Conservation (phyloP, 1,284 basidiomycete genomes). For the Phellopilus nigrolimitatus region DNA sequence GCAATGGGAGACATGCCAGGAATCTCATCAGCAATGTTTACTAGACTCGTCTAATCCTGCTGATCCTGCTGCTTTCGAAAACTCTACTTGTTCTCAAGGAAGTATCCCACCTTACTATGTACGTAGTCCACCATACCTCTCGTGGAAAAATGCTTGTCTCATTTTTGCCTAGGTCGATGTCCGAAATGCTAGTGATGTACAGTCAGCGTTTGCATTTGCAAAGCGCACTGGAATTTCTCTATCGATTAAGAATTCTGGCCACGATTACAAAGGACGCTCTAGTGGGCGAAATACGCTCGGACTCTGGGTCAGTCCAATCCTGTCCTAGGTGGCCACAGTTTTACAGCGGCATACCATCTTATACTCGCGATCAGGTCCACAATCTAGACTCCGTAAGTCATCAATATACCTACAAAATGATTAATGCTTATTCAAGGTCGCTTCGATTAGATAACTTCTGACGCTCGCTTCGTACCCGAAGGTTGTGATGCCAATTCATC, state of each 20-base stretch:
- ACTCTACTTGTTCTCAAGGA: constrained; percentile 27
- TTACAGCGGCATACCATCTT: not conserved
- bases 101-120: constrained; percentile 32
- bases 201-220: constrained; percentile 32
- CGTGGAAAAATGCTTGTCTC: no score
- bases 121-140: no score
- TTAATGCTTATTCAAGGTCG: not conserved
- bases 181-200: constrained; percentile 28
- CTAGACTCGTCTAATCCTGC: constrained; percentile 21
- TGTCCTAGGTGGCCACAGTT: no score
- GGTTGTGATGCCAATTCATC: constrained; percentile 22
- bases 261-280: constrained; percentile 38
- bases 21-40: constrained; percentile 4
- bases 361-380: constrained; percentile 21
- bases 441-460: constrained; percentile 23
- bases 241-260: constrained; percentile 39
- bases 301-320: constrained; percentile 30
- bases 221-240: constrained; percentile 31
- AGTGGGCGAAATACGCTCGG: constrained; percentile 29
- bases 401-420: not conserved
- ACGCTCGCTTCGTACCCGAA: constrained; percentile 24
- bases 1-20: constrained; percentile 29
- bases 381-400: constrained; percentile 27
- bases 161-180: constrained; percentile 30
- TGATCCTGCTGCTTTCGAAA: constrained; percentile 26